phyloP scores from a whole-genome alignment of 768 basidiomycete species.

The Atractiella rhizophila region DNA sequence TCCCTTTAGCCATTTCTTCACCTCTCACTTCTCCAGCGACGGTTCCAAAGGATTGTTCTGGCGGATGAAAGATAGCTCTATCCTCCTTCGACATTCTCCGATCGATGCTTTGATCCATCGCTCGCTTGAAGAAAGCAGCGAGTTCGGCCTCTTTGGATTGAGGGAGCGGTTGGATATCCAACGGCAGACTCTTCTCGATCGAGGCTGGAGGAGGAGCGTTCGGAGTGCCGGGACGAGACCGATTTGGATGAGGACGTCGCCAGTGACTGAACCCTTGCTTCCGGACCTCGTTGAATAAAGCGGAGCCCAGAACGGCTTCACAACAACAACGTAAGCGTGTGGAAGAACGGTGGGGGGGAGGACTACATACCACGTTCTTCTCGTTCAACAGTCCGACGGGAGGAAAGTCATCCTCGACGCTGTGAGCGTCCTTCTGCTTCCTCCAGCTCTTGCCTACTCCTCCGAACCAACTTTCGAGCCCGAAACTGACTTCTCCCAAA shows the following conservation, averaged over 20 bases:
- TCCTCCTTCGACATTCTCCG: conserved; percentile 20
- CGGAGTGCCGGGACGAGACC: conserved; percentile 27
- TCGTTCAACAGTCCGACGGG: conserved; percentile 32
- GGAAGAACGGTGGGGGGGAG: not conserved
- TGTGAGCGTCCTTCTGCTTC: not conserved
- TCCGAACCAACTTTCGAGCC: no score
- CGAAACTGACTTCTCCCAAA: conserved; percentile 58
- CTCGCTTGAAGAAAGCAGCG: conserved; percentile 25
- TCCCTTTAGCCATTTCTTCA: no score
- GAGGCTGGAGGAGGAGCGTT: not conserved
- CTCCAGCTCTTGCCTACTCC: conserved; percentile 51
- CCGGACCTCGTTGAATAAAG: conserved; percentile 30
- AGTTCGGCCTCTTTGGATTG: conserved; percentile 26
- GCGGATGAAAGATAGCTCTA: conserved; percentile 8
- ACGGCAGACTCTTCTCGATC: conserved; percentile 2
- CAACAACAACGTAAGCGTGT: not conserved
- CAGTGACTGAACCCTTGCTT: conserved; percentile 30
- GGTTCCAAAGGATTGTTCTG: not conserved
- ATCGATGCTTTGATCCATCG: conserved; percentile 10
- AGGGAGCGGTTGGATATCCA: conserved; percentile 13
- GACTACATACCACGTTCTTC: conserved; percentile 37
- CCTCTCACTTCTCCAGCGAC: not conserved
- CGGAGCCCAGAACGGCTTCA: conserved; percentile 28
- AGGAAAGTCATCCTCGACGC: conserved; percentile 27
- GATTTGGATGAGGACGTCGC: conserved; percentile 35